Evolutionary conservation across 2,329 filamentous ascomycete genomes (phyloP), one percentile per base, ranked within the genome.

Genomic region (Arthrobotrys musiformis): DNA sequence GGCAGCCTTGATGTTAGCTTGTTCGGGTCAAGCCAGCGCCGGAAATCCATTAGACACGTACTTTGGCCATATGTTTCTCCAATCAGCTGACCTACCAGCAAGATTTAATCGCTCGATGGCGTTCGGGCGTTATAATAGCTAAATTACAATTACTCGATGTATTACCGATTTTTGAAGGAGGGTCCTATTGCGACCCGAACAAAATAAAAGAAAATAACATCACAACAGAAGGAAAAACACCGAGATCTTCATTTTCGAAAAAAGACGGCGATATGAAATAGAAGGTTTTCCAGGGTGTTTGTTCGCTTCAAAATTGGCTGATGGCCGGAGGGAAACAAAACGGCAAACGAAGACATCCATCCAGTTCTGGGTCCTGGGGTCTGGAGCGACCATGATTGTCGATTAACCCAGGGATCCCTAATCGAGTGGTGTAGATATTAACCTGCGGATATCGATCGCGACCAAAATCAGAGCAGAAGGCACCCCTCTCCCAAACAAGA

Each of bases 1-100:
- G n/a, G n/a, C n/a, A 60, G 13, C 48, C 48, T 64, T 50, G 44
- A 62, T 61, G 60, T 62, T 60, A 50, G 33, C 54, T 22, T 40
- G 54, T 13, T 33, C 26, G 54, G 40, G 52, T 33, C 69, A 37
- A 52, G 61, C 11, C 19, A 40, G 24, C 30, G 8, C 54, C 33
- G 17, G 26, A 30, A 33, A 56, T 62, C 58, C 22, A 46, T n/a
- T n/a, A n/a, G n/a, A n/a, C 19, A 42, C 40, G n/a, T 40, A 44
- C 42, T 19, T 30, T 17, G 19, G 11, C 44, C n/a, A n/a, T n/a
- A n/a, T n/a, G n/a, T n/a, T 35, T 46, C 26, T 56, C 46, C 48
- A 60, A 46, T 69, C 50, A 69, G 54, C 54, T 58, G 54, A 58
- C 40, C 40, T 26, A 8, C 13, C 30, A 33, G 11, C 17, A 28